These are phyloP conservation scores for Scalesia atractyloides DNA, from an alignment of 129 eudicot genomes.

Conservation along the genomic window DNA sequence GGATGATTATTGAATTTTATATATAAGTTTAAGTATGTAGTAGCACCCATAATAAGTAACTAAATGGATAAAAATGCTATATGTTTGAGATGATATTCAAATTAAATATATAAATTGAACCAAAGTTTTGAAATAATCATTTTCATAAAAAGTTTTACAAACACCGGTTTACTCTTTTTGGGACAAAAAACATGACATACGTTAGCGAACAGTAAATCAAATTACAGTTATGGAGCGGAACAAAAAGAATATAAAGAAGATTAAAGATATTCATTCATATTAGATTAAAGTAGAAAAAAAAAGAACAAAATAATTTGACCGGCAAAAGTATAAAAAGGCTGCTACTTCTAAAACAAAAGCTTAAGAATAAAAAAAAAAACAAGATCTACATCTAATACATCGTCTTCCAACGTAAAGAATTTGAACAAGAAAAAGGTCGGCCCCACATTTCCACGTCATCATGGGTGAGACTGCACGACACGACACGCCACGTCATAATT, in stretches of 20 bases:
- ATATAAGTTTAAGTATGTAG: too few relatives aligned
- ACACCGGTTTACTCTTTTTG: slow-evolving; percentile 23
- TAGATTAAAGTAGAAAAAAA: slow-evolving; percentile 25
- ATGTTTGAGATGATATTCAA: too few relatives aligned
- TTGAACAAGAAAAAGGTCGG: slow-evolving; percentile 28
- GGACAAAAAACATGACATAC: slow-evolving; percentile 15
- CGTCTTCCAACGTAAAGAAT: slow-evolving; percentile 43
- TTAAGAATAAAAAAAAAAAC: slow-evolving; percentile 16
- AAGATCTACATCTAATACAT: slow-evolving; percentile 35
- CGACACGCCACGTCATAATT: slow-evolving; percentile 33
- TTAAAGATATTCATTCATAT: slow-evolving; percentile 44
- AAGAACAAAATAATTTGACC: slow-evolving; percentile 33
- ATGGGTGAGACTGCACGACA: slow-evolving; percentile 32
- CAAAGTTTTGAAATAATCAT: too few relatives aligned
- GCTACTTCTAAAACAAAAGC: slow-evolving; percentile 45
- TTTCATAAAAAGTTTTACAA: background rate
- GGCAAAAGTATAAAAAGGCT: slow-evolving; percentile 40
- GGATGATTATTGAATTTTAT: too few relatives aligned
- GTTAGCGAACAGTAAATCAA: slow-evolving; percentile 15
- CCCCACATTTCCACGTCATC: slow-evolving; percentile 42
- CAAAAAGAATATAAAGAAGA: slow-evolving; percentile 39
- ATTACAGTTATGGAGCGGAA: slow-evolving; percentile 31
- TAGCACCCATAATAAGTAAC: too few relatives aligned
- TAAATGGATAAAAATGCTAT: too few relatives aligned
- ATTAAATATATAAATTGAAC: too few relatives aligned